Percentiles rank a stretch among this genome's conserved stretches.
Conservation (phyloP, 352 stramenopile genomes). For the Phytophthora sp. region DNA sequence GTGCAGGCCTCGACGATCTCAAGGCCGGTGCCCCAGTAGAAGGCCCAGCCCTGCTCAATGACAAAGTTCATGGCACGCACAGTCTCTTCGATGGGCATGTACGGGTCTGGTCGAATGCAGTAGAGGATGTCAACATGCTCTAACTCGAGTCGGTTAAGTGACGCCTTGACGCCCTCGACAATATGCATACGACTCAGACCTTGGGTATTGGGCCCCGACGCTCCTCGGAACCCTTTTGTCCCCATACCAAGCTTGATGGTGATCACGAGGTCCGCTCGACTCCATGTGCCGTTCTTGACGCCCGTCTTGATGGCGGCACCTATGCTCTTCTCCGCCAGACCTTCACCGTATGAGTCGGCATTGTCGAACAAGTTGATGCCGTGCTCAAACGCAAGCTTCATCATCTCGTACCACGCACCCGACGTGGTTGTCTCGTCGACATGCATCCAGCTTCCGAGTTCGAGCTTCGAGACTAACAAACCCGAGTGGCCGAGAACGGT, state of each 20-base stretch:
- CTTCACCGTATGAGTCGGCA: constrained; percentile 38
- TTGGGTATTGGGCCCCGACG: constrained; percentile 33
- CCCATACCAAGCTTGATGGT: constrained; percentile 53
- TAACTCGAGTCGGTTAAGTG: constrained; percentile 33
- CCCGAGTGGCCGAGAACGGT: constrained; percentile 39
- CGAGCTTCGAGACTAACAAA: constrained; percentile 33
- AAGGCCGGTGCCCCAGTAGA: constrained; percentile 62
- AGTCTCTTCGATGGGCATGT: constrained; percentile 51
- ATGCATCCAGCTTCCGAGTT: constrained; percentile 38
- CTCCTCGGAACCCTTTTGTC: constrained; percentile 15
- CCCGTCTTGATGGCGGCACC: constrained; percentile 42
- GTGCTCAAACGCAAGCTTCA: constrained; percentile 32
- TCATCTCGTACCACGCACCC: constrained; percentile 36
- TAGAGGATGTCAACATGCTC: constrained; percentile 53
- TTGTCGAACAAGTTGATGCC: constrained; percentile 64
- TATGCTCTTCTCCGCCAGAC: constrained; percentile 38
- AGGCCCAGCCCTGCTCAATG: constrained; percentile 48
- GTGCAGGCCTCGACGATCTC: constrained; percentile 52
- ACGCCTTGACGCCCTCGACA: constrained; percentile 51
- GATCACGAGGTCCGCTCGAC: constrained; percentile 51
- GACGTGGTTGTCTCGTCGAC: constrained; percentile 27
- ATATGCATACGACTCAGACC: constrained; percentile 56
- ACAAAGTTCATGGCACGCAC: constrained; percentile 60
- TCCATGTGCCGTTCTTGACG: constrained; percentile 30
- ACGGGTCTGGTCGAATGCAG: constrained; percentile 40